A percentile compares a stretch with the other conserved stretches of the same genome.
These are phyloP conservation scores for Fusarium fujikuroi DNA, from an alignment of 2,329 filamentous ascomycete genomes.

Conservation along the genomic window DNA sequence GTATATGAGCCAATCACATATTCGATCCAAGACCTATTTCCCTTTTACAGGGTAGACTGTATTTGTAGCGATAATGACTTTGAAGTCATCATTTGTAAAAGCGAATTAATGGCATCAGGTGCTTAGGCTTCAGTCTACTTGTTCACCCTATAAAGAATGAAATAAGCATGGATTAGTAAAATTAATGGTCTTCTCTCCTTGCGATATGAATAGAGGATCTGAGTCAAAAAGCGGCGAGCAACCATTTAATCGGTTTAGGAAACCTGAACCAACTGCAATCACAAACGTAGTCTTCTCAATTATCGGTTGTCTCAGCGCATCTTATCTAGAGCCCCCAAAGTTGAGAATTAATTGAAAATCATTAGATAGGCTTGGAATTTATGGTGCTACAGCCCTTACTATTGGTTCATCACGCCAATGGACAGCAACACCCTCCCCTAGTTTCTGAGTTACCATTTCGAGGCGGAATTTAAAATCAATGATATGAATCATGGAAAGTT, in stretches of 20 bases:
- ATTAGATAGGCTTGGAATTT: no score
- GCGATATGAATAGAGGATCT: no score
- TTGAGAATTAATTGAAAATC: no score
- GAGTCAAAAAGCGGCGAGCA: not conserved
- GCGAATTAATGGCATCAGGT: not conserved
- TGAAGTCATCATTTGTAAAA: not conserved
- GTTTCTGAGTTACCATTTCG: not conserved
- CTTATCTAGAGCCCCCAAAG: not conserved
- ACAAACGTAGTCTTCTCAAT: not conserved
- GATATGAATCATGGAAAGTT: not conserved
- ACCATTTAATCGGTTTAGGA: rapidly evolving
- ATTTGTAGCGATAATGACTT: not conserved
- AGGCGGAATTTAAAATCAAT: not conserved
- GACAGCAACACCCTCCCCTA: not conserved
- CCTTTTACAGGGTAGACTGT: not conserved
- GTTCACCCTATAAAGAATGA: not conserved
- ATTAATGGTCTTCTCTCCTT: not conserved
- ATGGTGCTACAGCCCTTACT: not conserved
- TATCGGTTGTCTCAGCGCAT: not conserved
- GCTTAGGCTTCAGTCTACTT: not conserved
- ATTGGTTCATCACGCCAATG: not conserved
- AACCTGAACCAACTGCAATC: rapidly evolving
- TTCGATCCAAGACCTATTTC: not conserved
- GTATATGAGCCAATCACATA: not conserved
- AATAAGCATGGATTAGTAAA: not conserved